These are phyloP conservation scores for Blumeria graminis DNA, from an alignment of 2,329 filamentous ascomycete genomes.

Conservation along the genomic window DNA sequence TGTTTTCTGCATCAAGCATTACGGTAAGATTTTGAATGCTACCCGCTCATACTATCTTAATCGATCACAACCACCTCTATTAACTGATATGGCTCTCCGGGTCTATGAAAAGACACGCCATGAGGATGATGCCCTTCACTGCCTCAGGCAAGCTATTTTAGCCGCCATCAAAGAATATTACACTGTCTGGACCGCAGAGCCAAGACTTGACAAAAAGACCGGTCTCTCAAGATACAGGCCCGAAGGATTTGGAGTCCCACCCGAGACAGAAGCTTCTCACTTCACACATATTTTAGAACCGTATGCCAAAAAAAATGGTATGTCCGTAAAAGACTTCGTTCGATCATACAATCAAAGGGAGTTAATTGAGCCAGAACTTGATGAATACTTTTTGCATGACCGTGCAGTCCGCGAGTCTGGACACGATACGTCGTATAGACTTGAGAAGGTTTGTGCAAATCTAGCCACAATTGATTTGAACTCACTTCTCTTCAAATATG, in stretches of 20 bases:
- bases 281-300: constrained; percentile 21
- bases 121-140: constrained; percentile 40
- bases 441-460: constrained; percentile 70
- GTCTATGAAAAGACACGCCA: constrained; percentile 81
- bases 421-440: constrained; percentile 84
- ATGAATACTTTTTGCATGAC: constrained; percentile 90
- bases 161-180: constrained; percentile 66
- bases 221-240: constrained; percentile 28
- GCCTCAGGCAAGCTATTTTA: constrained; percentile 54
- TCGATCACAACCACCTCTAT: constrained; percentile 83
- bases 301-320: constrained; percentile 32
- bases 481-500: constrained; percentile 88
- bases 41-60: constrained; percentile 89
- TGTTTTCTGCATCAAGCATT: constrained; percentile 94
- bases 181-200: constrained; percentile 15
- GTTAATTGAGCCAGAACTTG: constrained; percentile 65
- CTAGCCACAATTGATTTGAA: constrained; percentile 89
- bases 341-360: constrained; percentile 60
- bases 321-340: constrained; percentile 69
- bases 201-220: constrained; percentile 23
- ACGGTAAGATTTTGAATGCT: constrained; percentile 94
- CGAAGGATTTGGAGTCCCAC: constrained; percentile 27
- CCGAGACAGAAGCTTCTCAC: constrained; percentile 30
- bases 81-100: constrained; percentile 89
- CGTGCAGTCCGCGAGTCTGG: constrained; percentile 88